Conservation (phyloP, 1,284 basidiomycete genomes). For the Cutaneotrichosporon sp. region DNA sequence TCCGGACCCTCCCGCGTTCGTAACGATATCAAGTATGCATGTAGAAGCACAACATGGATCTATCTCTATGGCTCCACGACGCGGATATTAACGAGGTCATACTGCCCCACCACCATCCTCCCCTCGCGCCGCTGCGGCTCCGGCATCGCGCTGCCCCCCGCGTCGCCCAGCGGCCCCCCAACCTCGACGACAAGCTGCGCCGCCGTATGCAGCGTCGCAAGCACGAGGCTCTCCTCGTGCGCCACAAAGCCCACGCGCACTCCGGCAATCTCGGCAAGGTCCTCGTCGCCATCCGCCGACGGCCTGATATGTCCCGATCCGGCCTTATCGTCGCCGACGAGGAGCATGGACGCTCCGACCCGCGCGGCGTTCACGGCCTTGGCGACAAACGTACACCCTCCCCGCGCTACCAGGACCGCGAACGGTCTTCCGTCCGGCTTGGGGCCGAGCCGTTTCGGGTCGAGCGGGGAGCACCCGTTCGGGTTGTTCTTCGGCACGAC, state of each 20-base stretch:
- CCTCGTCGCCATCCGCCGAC: constrained; percentile 24
- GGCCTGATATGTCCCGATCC: constrained; percentile 32
- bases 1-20: no score
- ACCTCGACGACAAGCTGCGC: not conserved
- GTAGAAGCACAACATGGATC: no score
- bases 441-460: constrained; percentile 3
- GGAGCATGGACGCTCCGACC: constrained; percentile 67
- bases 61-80: constrained; percentile 8
- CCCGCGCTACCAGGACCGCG: constrained; percentile 50
- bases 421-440: constrained; percentile 2
- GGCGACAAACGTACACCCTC: constrained; percentile 74
- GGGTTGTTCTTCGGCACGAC: constrained; percentile 6
- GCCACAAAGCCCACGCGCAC: constrained; percentile 33
- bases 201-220: not conserved
- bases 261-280: constrained; percentile 12
- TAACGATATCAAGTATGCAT: no score
- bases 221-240: constrained; percentile 20
- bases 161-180: not conserved
- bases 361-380: constrained; percentile 63
- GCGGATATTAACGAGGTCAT: constrained; percentile 15
- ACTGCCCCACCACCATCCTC: constrained; percentile 7
- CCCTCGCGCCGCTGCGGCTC: constrained; percentile 1
- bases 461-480: constrained; percentile 15
- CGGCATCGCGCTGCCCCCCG: not conserved
- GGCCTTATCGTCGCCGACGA: constrained; percentile 55